phyloP scores from a whole-genome alignment of 208 protist genomes.

The Crithidia brevicula region DNA sequence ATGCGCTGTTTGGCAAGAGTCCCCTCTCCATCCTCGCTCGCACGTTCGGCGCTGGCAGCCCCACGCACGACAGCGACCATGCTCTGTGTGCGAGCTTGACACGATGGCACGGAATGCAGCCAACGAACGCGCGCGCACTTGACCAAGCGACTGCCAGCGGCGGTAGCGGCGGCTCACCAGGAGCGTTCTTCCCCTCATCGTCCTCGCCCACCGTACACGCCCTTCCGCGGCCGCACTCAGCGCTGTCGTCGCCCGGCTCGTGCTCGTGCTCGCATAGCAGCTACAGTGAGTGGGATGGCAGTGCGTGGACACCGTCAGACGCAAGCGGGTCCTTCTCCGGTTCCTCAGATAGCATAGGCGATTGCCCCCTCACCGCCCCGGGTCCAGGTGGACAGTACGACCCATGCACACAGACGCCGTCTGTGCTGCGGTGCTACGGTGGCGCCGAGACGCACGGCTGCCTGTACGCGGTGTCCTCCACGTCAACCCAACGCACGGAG shows the following conservation, averaged over 20 bases:
- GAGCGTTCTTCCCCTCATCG: neutral
- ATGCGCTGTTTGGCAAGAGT: slow-evolving; percentile 7
- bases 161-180: neutral
- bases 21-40: slow-evolving; percentile 20
- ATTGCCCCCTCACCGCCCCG: slow-evolving; percentile 21
- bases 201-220: neutral
- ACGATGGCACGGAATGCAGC: neutral
- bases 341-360: neutral
- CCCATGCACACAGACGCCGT: slow-evolving; percentile 20
- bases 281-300: slow-evolving; percentile 3
- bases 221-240: neutral
- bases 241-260: neutral
- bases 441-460: slow-evolving; percentile 5
- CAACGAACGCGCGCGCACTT: neutral
- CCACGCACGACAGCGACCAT: neutral
- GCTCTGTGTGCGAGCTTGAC: neutral
- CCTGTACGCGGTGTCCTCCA: slow-evolving; percentile 22
- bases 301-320: slow-evolving; percentile 9
- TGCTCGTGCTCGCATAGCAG: slow-evolving; percentile 9
- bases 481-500: slow-evolving; percentile 13
- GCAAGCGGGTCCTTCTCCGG: neutral
- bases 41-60: slow-evolving; percentile 19
- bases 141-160: neutral
- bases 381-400: slow-evolving; percentile 15
- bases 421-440: slow-evolving; percentile 33